Base-by-base conservation (phyloP, 371 early-diverging fungal species). In the Funneliformis caledonium region DNA sequence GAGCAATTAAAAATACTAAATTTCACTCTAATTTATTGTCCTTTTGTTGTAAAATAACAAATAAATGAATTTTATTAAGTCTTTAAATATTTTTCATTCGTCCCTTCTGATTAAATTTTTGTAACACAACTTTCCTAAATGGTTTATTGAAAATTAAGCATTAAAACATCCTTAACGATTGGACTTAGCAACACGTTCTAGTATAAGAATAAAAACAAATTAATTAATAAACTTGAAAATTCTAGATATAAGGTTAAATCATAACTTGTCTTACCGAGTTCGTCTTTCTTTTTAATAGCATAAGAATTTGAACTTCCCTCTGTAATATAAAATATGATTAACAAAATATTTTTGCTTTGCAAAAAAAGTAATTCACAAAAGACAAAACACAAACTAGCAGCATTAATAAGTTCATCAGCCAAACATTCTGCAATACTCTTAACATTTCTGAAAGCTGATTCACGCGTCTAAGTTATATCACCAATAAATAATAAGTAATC, bases 201-300 rank as follows among this genome's bases (percentile, higher is more conserved):
- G n/a, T 50, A 68, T 9, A 50, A 26, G 12, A 42, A 26, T 11
- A 16, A 70, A 45, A 48, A 31, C 26, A 61, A 61, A 26, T 4
- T 7, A 10, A 7, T 65, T 48, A 75, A 75, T 59, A 19, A 75
- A 33, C 7, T 33, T 72, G 43, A 22, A 19, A 11, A 69, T 33
- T 7, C 4, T n/a, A 52, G 33, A 56, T 64, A 45, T 4, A 31
- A 19, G n/a, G 47, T n/a, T n/a, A 42, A 19, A 12, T n/a, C 77
- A 2, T 26, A 26, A 26, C 50, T 65, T 68, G 37, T 37, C 47
- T 78, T 33, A 78, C 78, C 99, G 80, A 99, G 92, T 91, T 99
- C 99, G 89, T 99, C 99, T 97, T 99, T 99, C 97, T 99, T 99
- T 96, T 99, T 97, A 94, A 98, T 99, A 86, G 98, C 99, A 86